phyloP scores from a whole-genome alignment of 2,329 filamentous ascomycete species.

The Annulohypoxylon truncatum region DNA sequence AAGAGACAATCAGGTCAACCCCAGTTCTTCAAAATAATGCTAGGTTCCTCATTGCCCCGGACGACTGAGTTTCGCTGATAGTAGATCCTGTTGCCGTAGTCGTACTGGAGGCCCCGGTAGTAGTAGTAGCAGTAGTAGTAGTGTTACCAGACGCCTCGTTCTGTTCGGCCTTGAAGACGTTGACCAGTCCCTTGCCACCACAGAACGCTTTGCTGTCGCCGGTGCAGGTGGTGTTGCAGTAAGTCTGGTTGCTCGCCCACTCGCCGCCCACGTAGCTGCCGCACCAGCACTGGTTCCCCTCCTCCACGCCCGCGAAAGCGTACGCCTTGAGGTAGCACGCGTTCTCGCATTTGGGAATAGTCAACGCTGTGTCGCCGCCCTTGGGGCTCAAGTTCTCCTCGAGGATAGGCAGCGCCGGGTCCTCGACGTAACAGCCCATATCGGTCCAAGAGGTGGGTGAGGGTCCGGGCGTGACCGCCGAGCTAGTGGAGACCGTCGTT shows the following conservation, averaged over 20 bases:
- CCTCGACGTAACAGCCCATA: slow-evolving; percentile 57
- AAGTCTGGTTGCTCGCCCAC: slow-evolving; percentile 31
- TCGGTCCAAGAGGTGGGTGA: slow-evolving; percentile 43
- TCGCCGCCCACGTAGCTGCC: slow-evolving; percentile 47
- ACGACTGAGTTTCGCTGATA: slow-evolving; percentile 9
- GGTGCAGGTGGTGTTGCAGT: slow-evolving; percentile 51
- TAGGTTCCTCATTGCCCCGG: slow-evolving; percentile 11
- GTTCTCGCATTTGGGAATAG: slow-evolving; percentile 51
- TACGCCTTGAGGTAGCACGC: slow-evolving; percentile 53
- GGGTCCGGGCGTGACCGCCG: slow-evolving; percentile 33
- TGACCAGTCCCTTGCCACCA: slow-evolving; percentile 50
- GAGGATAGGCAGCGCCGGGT: slow-evolving; percentile 46
- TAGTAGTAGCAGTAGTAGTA: neutral
- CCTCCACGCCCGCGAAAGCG: slow-evolving; percentile 54
- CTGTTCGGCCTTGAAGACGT: slow-evolving; percentile 45
- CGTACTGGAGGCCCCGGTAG: neutral
- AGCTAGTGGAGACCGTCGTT: slow-evolving; percentile 24
- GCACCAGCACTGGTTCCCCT: slow-evolving; percentile 56
- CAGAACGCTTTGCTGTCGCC: slow-evolving; percentile 51
- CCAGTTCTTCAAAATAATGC: slow-evolving; percentile 8
- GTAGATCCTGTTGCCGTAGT: neutral
- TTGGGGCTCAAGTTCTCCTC: slow-evolving; percentile 48
- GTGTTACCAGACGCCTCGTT: neutral
- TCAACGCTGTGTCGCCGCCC: slow-evolving; percentile 45
- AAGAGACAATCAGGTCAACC: too few species aligned